Conservation (phyloP, 2,329 filamentous ascomycete genomes). For the Clarireedia sp. region DNA sequence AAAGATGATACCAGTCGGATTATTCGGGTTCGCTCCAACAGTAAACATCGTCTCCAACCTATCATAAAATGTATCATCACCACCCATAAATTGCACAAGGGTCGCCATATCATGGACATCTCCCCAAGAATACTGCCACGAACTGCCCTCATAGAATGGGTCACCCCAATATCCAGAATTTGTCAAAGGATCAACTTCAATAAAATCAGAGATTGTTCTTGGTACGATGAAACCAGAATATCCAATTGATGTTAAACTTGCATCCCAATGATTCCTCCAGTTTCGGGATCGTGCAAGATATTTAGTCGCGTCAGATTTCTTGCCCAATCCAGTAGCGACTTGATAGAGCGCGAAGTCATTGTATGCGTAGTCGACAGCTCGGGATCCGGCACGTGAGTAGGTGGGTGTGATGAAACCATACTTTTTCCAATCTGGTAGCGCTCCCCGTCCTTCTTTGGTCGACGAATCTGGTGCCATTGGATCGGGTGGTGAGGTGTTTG, state of each 20-base stretch:
- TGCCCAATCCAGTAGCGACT: constrained; percentile 44
- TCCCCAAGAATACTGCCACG: constrained; percentile 47
- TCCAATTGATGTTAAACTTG: constrained; percentile 45
- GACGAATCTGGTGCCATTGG: constrained; percentile 45
- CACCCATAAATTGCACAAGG: constrained; percentile 41
- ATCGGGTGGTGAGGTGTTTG: constrained; percentile 52
- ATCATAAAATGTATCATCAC: constrained; percentile 38
- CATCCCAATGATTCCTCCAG: constrained; percentile 68
- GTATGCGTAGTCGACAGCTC: constrained; percentile 58
- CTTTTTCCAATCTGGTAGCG: constrained; percentile 59
- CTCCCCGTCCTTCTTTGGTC: constrained; percentile 60
- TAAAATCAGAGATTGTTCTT: constrained; percentile 37
- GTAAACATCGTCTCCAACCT: constrained; percentile 45
- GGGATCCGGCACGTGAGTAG: constrained; percentile 53
- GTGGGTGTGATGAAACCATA: constrained; percentile 57
- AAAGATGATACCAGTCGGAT: constrained; percentile 42
- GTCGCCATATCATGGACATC: constrained; percentile 45
- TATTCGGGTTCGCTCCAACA: constrained; percentile 29
- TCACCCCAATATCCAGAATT: constrained; percentile 48
- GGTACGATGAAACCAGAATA: constrained; percentile 64
- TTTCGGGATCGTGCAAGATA: constrained; percentile 39
- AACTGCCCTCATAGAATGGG: constrained; percentile 42
- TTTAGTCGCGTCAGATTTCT: background rate
- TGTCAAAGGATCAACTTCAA: constrained; percentile 40
- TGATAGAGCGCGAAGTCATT: constrained; percentile 62